phyloP scores from a whole-genome alignment of 345 rosid species.

The Punica granatum region DNA sequence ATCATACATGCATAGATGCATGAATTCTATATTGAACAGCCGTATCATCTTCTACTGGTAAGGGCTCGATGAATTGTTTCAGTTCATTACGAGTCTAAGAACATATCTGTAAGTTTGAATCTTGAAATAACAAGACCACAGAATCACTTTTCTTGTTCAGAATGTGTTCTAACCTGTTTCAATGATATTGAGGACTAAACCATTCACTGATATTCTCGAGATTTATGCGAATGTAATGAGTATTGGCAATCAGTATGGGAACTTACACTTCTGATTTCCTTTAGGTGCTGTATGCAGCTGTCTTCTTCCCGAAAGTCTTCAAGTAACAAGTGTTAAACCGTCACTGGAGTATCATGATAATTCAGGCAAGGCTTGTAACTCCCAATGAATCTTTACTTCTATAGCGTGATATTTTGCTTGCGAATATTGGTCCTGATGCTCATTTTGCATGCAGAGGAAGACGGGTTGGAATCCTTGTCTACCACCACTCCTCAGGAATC shows the following conservation, averaged over 20 bases:
- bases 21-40: too few relatives aligned
- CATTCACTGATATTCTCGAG: not conserved
- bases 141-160: not conserved
- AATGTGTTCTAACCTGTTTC: not conserved
- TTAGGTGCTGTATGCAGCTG: conserved; percentile 62
- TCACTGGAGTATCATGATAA: conserved; percentile 47
- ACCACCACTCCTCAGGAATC: conserved; percentile 29
- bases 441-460: conserved; percentile 30
- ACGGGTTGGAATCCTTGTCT: conserved; percentile 36
- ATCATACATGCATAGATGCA: too few relatives aligned
- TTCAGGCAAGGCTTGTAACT: conserved; percentile 21
- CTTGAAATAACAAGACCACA: not conserved
- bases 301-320: conserved; percentile 76
- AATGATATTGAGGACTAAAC: not conserved
- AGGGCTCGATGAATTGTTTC: not conserved
- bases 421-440: not conserved
- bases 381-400: not conserved
- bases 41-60: not conserved
- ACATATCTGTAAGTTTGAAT: not conserved
- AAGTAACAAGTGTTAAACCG: conserved; percentile 61
- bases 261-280: not conserved
- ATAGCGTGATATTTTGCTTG: too few relatives aligned
- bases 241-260: not conserved
- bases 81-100: too few relatives aligned
- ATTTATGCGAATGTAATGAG: not conserved